Base-by-base conservation (phyloP, 306 rosid genomes). In the Prinsepia uniflora region DNA sequence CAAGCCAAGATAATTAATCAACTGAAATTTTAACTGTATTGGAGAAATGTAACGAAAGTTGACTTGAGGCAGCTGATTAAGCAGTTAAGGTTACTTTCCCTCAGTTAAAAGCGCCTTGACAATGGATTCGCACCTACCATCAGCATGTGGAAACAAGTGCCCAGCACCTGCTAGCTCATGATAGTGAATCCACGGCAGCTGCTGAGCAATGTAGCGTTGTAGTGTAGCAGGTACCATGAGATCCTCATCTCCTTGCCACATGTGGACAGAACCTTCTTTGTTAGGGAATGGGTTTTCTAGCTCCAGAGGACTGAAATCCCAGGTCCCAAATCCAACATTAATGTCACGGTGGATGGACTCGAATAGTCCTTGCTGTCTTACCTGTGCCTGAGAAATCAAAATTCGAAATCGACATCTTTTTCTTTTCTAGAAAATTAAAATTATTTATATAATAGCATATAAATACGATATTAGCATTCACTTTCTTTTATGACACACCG, bases 241-340 rank as follows among this genome's bases (percentile, higher is more conserved):
- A 82, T 93, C 98, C 0, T 93, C 89, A 19, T 85, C 96, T 56
- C 98, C 98, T 0, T 93, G 98, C 97, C 97, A 93, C 71, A 93
- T 22, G 79, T 93, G 97, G 56, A 90, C 89, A 0, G 87, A 82
- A 53, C 86, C 93, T 78, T 88, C 96, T 22, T 80, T 84, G 47
- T 60, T 79, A 39, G 86, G 90, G 75, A 88, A 93, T 18, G 97
- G 98, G 55, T 88, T 93, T 81, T 80, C 86, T 73, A 90, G 82
- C 65, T 86, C 84, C 8, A 87, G 7, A 49, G 97, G 98, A 68
- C 85, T 81, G 73, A 85, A 89, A 36, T 90, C 98, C 97, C 98
- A 93, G 48, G 6, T 87, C 46, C 98, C 92, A 17, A 87, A 84
- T 75, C 84, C 97, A 71, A 93, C 49, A 47, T 4, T 88, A 65